Percentiles rank a stretch among this genome's conserved stretches.
Evolutionary conservation across 2,329 filamentous ascomycete species (phyloP).

Genomic region (Aaosphaeria arxii): DNA sequence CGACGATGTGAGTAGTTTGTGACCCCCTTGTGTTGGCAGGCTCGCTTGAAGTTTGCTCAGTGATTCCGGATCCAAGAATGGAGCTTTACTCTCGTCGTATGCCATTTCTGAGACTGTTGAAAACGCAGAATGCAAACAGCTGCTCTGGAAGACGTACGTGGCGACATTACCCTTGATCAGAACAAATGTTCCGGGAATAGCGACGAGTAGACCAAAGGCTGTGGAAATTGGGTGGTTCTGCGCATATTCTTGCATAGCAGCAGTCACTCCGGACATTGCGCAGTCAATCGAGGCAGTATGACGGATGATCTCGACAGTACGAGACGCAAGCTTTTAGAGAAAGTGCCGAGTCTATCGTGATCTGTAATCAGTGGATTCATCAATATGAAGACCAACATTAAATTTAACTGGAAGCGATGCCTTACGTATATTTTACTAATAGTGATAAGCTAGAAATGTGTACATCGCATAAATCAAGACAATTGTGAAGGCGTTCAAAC

Average conservation of each 20-base stretch:
- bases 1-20: too few relatives aligned
- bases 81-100: too few relatives aligned
- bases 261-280: constrained; percentile 17
- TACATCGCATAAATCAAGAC: constrained; percentile 8
- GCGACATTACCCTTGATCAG: too few relatives aligned
- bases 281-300: not conserved
- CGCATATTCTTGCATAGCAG: constrained; percentile 18
- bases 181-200: constrained; percentile 14
- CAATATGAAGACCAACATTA: too few relatives aligned
- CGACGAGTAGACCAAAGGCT: constrained; percentile 16
- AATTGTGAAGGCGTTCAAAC: constrained; percentile 1
- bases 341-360: not conserved
- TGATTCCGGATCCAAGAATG: too few relatives aligned
- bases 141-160: too few relatives aligned
- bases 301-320: not conserved
- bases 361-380: too few relatives aligned
- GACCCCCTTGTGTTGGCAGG: too few relatives aligned
- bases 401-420: too few relatives aligned
- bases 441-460: constrained; percentile 11
- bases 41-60: too few relatives aligned
- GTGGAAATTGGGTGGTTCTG: constrained; percentile 19
- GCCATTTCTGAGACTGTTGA: too few relatives aligned
- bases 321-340: not conserved
- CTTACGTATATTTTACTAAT: constrained; percentile 14
- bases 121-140: too few relatives aligned